phyloP scores from a whole-genome alignment of 2,329 filamentous ascomycete genomes.

The Penicillium nordicum region DNA sequence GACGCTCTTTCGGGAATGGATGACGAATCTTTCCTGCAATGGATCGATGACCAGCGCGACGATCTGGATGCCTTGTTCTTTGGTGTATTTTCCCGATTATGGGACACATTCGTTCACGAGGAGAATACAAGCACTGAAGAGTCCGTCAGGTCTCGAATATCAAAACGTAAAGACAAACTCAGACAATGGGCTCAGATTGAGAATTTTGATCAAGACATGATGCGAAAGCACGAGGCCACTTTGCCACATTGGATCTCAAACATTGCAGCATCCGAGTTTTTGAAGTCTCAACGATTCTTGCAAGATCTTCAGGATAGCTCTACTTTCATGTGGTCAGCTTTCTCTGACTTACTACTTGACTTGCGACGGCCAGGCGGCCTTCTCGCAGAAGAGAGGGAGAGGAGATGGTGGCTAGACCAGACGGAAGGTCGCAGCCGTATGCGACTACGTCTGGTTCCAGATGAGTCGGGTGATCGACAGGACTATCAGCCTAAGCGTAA shows the following conservation, averaged over 20 bases:
- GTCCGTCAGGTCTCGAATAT: slow-evolving; percentile 65
- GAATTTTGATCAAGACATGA: slow-evolving; percentile 64
- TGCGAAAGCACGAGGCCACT: slow-evolving; percentile 78
- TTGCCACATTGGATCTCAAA: slow-evolving; percentile 93
- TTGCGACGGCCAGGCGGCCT: slow-evolving; percentile 76
- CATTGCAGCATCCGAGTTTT: slow-evolving; percentile 85
- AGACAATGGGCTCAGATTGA: slow-evolving; percentile 74
- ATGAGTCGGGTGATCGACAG: slow-evolving; percentile 64
- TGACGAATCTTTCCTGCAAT: slow-evolving; percentile 79
- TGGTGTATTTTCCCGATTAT: slow-evolving; percentile 72
- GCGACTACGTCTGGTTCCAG: slow-evolving; percentile 80
- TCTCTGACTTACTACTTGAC: slow-evolving; percentile 74
- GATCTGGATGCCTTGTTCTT: slow-evolving; percentile 82
- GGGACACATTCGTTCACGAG: slow-evolving; percentile 79
- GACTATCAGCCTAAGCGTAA: slow-evolving; percentile 83
- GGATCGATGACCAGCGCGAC: slow-evolving; percentile 78
- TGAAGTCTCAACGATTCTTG: slow-evolving; percentile 81
- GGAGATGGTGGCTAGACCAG: slow-evolving; percentile 89
- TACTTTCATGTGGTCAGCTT: slow-evolving; percentile 69
- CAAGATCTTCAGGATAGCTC: slow-evolving; percentile 94
- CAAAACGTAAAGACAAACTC: slow-evolving; percentile 76
- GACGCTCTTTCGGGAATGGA: slow-evolving; percentile 82
- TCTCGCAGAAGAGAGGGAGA: slow-evolving; percentile 61
- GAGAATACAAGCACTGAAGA: slow-evolving; percentile 82
- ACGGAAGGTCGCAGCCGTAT: slow-evolving; percentile 95